Evolutionary conservation across 2,329 filamentous ascomycete genomes (phyloP).

Genomic region (Fusarium haematococcum): DNA sequence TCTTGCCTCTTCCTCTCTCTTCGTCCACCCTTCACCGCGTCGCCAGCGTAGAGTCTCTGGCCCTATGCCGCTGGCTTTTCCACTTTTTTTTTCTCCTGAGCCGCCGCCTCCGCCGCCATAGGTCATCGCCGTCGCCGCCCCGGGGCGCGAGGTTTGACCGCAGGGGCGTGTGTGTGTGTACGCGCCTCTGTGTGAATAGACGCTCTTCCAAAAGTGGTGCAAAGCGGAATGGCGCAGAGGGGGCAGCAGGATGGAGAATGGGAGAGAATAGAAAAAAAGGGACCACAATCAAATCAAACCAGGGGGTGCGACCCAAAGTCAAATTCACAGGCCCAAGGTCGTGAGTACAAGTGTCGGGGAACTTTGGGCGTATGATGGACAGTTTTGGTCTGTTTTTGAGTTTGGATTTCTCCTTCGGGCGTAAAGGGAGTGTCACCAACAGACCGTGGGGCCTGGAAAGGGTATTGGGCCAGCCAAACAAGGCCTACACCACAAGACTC

Average conservation of each 20-base stretch:
- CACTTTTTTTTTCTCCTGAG: slow-evolving; percentile 24
- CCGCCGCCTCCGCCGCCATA: slow-evolving; percentile 20
- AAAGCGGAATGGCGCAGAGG: slow-evolving; percentile 7
- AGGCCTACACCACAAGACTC: slow-evolving; percentile 27
- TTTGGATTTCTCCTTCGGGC: slow-evolving; percentile 30
- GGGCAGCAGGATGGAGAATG: not conserved
- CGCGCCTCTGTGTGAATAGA: slow-evolving; percentile 17
- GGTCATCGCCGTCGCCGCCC: slow-evolving; percentile 26
- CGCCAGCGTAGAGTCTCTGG: slow-evolving; percentile 13
- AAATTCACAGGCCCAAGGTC: slow-evolving; percentile 9
- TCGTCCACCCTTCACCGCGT: slow-evolving; percentile 30
- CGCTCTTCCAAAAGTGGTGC: not conserved
- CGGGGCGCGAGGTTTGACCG: slow-evolving; percentile 12
- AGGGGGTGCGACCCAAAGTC: not conserved
- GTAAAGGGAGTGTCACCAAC: slow-evolving; percentile 27
- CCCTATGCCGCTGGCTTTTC: slow-evolving; percentile 16
- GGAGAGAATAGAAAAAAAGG: slow-evolving; percentile 12
- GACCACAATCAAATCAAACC: slow-evolving; percentile 25
- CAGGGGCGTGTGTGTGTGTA: slow-evolving; percentile 17
- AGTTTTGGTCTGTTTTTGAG: slow-evolving; percentile 33
- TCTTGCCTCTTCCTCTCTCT: slow-evolving; percentile 2
- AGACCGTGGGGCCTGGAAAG: slow-evolving; percentile 23
- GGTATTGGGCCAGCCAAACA: slow-evolving; percentile 23
- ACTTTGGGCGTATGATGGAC: slow-evolving; percentile 24
- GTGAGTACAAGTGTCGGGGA: slow-evolving; percentile 21